phyloP scores from a whole-genome alignment of 805 yeast species.

The Metschnikowia cubensis region DNA sequence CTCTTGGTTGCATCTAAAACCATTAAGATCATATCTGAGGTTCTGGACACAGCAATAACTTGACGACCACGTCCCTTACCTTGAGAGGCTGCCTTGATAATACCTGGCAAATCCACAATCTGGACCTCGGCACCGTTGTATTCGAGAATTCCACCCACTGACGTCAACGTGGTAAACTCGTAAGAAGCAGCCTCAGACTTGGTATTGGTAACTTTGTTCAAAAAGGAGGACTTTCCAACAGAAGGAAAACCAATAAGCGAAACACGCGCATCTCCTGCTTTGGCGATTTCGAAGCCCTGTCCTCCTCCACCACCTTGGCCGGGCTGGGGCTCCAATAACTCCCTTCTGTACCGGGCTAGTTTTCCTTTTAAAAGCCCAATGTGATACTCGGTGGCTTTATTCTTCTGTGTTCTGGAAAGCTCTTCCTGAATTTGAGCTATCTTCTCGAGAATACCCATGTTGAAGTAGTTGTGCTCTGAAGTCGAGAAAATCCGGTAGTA shows the following conservation, averaged over 20 bases:
- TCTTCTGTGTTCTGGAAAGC: slow-evolving; percentile 91
- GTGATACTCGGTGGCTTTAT: slow-evolving; percentile 97
- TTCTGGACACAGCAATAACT: slow-evolving; percentile 93
- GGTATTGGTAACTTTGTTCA: slow-evolving; percentile 87
- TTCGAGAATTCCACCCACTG: slow-evolving; percentile 93
- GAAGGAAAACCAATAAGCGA: slow-evolving; percentile 96
- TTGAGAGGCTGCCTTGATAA: slow-evolving; percentile 92
- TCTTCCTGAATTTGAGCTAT: slow-evolving; percentile 89
- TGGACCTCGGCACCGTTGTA: slow-evolving; percentile 97
- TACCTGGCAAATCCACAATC: slow-evolving; percentile 96
- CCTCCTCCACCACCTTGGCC: slow-evolving; percentile 74
- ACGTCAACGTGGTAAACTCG: slow-evolving; percentile 92
- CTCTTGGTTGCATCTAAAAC: slow-evolving; percentile 95
- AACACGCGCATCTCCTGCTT: slow-evolving; percentile 94
- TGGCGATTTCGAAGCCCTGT: slow-evolving; percentile 88
- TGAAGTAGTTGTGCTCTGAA: not conserved
- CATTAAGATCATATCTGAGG: slow-evolving; percentile 90
- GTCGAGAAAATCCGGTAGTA: not conserved
- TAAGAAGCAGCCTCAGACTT: slow-evolving; percentile 93
- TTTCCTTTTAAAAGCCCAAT: slow-evolving; percentile 92
- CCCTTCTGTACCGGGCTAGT: slow-evolving; percentile 87
- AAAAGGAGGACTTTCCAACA: slow-evolving; percentile 91
- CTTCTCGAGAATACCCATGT: slow-evolving; percentile 48
- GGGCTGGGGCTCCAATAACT: slow-evolving; percentile 84
- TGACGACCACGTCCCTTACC: slow-evolving; percentile 98